phyloP scores from a whole-genome alignment of 371 early-diverging fungal genomes.

The Scutellospora calospora region DNA sequence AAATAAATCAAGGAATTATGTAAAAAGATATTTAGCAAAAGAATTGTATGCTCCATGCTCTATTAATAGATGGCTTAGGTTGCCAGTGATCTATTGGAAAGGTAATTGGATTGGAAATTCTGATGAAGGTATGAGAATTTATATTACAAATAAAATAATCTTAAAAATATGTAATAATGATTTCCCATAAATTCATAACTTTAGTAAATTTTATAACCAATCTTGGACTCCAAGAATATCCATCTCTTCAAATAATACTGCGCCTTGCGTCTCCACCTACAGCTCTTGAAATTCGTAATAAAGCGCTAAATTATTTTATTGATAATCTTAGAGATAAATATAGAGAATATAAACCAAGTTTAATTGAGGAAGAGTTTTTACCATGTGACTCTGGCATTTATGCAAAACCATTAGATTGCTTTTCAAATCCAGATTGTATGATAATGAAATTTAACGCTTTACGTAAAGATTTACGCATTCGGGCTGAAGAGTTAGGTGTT shows the following conservation, averaged over 20 bases:
- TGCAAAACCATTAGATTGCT: conserved; percentile 68
- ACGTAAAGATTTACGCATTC: conserved; percentile 59
- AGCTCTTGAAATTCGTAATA: conserved; percentile 52
- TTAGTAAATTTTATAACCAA: conserved; percentile 66
- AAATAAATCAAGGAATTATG: conserved; percentile 42
- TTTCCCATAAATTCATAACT: too few relatives aligned
- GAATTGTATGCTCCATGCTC: conserved; percentile 79
- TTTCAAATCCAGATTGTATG: conserved; percentile 64
- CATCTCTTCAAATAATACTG: conserved; percentile 66
- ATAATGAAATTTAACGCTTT: conserved; percentile 76
- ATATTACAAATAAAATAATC: too few relatives aligned
- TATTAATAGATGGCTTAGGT: conserved; percentile 62
- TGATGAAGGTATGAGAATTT: conserved; percentile 54
- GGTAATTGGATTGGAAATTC: conserved; percentile 59
- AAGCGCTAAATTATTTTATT: conserved; percentile 73
- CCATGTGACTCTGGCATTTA: conserved; percentile 62
- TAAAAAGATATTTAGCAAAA: conserved; percentile 65
- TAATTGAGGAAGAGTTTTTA: conserved; percentile 64
- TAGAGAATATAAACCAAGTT: conserved; percentile 54
- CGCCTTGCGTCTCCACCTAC: conserved; percentile 58
- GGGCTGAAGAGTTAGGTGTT: conserved; percentile 77
- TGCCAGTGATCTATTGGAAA: conserved; percentile 79
- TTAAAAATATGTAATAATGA: too few relatives aligned
- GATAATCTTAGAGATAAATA: conserved; percentile 65
- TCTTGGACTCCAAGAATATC: conserved; percentile 68